phyloP scores from a whole-genome alignment of 768 basidiomycete genomes.

The Naganishia randhawae region DNA sequence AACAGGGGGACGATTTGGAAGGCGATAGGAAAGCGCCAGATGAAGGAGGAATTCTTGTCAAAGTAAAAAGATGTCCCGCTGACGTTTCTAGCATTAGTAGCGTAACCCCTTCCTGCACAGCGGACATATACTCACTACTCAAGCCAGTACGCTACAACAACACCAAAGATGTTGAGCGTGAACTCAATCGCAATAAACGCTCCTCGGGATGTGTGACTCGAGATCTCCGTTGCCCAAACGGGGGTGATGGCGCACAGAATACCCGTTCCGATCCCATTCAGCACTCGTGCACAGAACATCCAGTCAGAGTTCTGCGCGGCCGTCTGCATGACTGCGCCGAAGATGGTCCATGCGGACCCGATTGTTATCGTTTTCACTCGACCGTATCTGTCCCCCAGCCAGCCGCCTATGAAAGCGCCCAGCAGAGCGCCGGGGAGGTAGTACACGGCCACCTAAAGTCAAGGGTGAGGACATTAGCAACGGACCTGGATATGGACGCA shows the following conservation, averaged over 20 bases:
- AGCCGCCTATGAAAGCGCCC: constrained; percentile 36
- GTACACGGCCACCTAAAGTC: constrained; percentile 26
- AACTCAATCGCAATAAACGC: constrained; percentile 37
- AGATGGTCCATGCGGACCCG: constrained; percentile 31
- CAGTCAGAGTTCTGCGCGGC: constrained; percentile 32
- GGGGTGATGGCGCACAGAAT: constrained; percentile 42
- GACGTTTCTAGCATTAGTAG: background rate
- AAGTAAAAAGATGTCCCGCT: constrained; percentile 28
- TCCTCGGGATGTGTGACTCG: constrained; percentile 36
- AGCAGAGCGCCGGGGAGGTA: constrained; percentile 36
- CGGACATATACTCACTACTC: constrained; percentile 27
- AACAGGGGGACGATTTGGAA: constrained; percentile 39
- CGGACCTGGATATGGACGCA: no score
- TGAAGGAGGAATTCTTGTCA: constrained; percentile 18
- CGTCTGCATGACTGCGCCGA: constrained; percentile 39
- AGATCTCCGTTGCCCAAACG: constrained; percentile 38
- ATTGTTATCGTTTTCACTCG: constrained; percentile 36
- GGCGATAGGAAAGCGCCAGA: constrained; percentile 36
- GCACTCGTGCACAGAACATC: constrained; percentile 32
- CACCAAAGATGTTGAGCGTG: constrained; percentile 32
- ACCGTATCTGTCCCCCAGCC: constrained; percentile 35
- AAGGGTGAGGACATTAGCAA: no score
- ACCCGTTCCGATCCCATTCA: constrained; percentile 28
- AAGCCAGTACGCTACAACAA: constrained; percentile 37
- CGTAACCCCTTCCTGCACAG: no score